These are phyloP conservation scores for Tricharina praecox DNA, from an alignment of 495 filamentous ascomycete genomes.

Conservation along the genomic window DNA sequence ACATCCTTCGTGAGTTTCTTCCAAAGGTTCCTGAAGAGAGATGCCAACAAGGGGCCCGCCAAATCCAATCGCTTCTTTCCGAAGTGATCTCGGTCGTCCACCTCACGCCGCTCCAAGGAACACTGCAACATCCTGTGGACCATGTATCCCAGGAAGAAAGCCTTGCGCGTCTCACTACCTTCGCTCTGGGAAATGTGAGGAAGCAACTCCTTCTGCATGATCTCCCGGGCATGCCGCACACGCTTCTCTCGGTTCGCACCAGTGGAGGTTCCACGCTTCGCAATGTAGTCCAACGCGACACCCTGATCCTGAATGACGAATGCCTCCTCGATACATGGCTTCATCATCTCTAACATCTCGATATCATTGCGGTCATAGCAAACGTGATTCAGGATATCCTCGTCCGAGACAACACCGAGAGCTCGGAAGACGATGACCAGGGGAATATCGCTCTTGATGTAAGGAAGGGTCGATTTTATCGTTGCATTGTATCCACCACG, in stretches of 20 bases:
- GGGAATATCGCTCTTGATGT: slow-evolving; percentile 83
- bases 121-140: slow-evolving; percentile 85
- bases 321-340: slow-evolving; percentile 90
- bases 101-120: slow-evolving; percentile 73
- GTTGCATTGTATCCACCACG: slow-evolving; percentile 70
- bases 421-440: slow-evolving; percentile 91
- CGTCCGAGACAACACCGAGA: slow-evolving; percentile 87
- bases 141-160: slow-evolving; percentile 99
- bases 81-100: slow-evolving; percentile 96
- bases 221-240: slow-evolving; percentile 75
- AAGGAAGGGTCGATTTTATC: slow-evolving; percentile 75
- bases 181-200: slow-evolving; percentile 92
- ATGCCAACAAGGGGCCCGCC: slow-evolving; percentile 82
- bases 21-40: slow-evolving; percentile 77
- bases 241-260: slow-evolving; percentile 68
- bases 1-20: slow-evolving; percentile 77
- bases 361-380: slow-evolving; percentile 90
- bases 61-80: slow-evolving; percentile 96
- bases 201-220: slow-evolving; percentile 90
- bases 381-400: slow-evolving; percentile 94
- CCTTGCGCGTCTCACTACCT: slow-evolving; percentile 92
- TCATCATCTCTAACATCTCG: slow-evolving; percentile 92
- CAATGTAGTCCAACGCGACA: slow-evolving; percentile 90
- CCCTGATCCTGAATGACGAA: slow-evolving; percentile 92
- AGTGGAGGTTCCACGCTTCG: slow-evolving; percentile 64